Percentiles rank a stretch among this genome's conserved stretches.
Conservation (phyloP, 2,329 filamentous ascomycete species). For the Dendrostoma leiphaemia region DNA sequence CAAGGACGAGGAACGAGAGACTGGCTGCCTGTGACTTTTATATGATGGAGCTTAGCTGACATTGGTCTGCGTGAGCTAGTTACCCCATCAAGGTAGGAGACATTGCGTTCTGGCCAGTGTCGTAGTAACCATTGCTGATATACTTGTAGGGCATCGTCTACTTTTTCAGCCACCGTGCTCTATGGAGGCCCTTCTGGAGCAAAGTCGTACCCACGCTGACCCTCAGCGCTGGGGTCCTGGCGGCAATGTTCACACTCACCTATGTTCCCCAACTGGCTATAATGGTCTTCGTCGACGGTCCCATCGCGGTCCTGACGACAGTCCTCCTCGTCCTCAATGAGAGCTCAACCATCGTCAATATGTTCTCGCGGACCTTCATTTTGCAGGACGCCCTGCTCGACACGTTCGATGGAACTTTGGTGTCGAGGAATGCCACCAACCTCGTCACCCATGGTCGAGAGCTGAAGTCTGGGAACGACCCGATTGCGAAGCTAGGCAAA, state of each 20-base stretch:
- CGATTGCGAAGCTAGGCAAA: conserved; percentile 56
- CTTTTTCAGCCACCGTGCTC: conserved; percentile 51
- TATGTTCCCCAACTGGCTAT: conserved; percentile 83
- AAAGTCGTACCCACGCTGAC: conserved; percentile 60
- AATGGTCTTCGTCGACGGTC: conserved; percentile 81
- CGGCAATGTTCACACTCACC: conserved; percentile 82
- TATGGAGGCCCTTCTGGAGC: conserved; percentile 59
- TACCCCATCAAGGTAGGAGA: conserved; percentile 62
- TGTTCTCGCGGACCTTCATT: conserved; percentile 66
- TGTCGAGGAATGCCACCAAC: conserved; percentile 47
- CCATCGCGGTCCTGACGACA: conserved; percentile 72
- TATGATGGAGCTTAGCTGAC: background rate
- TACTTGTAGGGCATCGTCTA: conserved; percentile 55
- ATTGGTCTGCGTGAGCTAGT: background rate
- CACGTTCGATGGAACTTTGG: conserved; percentile 76
- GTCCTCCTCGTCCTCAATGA: conserved; percentile 65
- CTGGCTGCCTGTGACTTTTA: background rate
- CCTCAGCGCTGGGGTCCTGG: conserved; percentile 70
- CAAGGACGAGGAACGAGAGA: background rate
- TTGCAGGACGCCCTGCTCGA: conserved; percentile 82
- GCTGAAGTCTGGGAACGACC: conserved; percentile 60
- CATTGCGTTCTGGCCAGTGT: background rate
- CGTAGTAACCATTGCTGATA: background rate
- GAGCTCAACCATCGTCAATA: conserved; percentile 56
- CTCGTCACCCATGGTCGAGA: conserved; percentile 76